Evolutionary conservation across 2,329 filamentous ascomycete species (phyloP).

Genomic region (Cryoendolithus antarcticus): DNA sequence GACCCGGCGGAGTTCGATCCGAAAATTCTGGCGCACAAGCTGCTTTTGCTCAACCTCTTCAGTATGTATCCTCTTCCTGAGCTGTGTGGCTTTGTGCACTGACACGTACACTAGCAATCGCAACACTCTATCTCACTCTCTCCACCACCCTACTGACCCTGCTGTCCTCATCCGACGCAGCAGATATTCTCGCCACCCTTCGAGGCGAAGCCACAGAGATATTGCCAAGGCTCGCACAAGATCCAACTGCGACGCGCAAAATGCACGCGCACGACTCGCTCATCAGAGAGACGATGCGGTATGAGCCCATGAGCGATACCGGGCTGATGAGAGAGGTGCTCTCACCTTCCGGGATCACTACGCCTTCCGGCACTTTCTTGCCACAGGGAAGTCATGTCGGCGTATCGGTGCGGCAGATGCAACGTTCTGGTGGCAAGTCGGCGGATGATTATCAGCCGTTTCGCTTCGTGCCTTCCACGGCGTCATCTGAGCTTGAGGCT

Average conservation of each 20-base stretch:
- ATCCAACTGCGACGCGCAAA: conserved; percentile 3
- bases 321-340: conserved; percentile 11
- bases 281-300: conserved; percentile 12
- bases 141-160: conserved; percentile 4
- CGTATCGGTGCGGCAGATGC: conserved; percentile 3
- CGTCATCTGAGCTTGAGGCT: conserved; percentile 1
- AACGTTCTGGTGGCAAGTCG: conserved; percentile 1
- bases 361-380: conserved; percentile 9
- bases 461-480: neutral
- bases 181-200: conserved; percentile 3
- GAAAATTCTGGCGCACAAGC: conserved; percentile 3
- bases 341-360: conserved; percentile 9
- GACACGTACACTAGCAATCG: neutral
- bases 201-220: conserved; percentile 5
- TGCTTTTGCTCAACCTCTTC: conserved; percentile 8
- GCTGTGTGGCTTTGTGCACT: neutral
- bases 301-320: conserved; percentile 9
- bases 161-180: neutral
- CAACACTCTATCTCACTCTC: conserved; percentile 1
- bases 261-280: conserved; percentile 11
- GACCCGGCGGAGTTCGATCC: conserved; percentile 1
- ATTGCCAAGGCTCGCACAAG: neutral
- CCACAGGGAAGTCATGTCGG: conserved; percentile 8
- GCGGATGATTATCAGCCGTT: conserved; percentile 1
- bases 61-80: neutral